Evolutionary conservation across 2,329 filamentous ascomycete genomes (phyloP).

Genomic region (Zarea fungicola): DNA sequence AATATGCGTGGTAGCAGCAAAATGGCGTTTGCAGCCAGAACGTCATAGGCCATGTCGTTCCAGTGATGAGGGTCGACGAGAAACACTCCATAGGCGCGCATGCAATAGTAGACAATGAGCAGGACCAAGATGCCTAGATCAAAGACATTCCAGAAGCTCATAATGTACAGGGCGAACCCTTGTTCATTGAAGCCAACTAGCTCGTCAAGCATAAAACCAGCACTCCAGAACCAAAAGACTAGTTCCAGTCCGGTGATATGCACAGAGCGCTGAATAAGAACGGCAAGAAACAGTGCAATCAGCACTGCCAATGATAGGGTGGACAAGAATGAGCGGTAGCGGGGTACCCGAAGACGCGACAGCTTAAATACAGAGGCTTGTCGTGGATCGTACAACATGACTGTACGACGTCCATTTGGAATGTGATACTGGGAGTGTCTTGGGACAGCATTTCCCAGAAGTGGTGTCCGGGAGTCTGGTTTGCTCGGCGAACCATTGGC

Average conservation of each 20-base stretch:
- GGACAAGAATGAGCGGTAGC: constrained; percentile 86
- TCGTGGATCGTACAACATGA: constrained; percentile 82
- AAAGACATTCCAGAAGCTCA: constrained; percentile 97
- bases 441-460: constrained; percentile 36
- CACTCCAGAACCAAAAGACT: constrained; percentile 96
- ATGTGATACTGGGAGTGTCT: constrained; percentile 29
- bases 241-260: constrained; percentile 81
- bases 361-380: constrained; percentile 90
- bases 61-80: constrained; percentile 69
- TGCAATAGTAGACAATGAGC: constrained; percentile 82
- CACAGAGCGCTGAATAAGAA: constrained; percentile 68
- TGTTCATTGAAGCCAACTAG: constrained; percentile 95
- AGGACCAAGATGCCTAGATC: constrained; percentile 84
- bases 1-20: constrained; percentile 86
- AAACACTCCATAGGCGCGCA: constrained; percentile 83
- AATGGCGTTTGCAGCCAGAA: constrained; percentile 87
- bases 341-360: constrained; percentile 81
- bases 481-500: constrained; percentile 24
- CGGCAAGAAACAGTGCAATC: constrained; percentile 78
- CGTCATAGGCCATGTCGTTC: constrained; percentile 85
- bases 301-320: constrained; percentile 82
- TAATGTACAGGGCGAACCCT: constrained; percentile 91
- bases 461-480: constrained; percentile 44
- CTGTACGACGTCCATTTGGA: constrained; percentile 60
- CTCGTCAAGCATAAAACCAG: constrained; percentile 94